Percentiles rank a stretch among this genome's conserved stretches.
Evolutionary conservation across 441 rosid genomes (phyloP).

Genomic region (Corymbia citriodora): DNA sequence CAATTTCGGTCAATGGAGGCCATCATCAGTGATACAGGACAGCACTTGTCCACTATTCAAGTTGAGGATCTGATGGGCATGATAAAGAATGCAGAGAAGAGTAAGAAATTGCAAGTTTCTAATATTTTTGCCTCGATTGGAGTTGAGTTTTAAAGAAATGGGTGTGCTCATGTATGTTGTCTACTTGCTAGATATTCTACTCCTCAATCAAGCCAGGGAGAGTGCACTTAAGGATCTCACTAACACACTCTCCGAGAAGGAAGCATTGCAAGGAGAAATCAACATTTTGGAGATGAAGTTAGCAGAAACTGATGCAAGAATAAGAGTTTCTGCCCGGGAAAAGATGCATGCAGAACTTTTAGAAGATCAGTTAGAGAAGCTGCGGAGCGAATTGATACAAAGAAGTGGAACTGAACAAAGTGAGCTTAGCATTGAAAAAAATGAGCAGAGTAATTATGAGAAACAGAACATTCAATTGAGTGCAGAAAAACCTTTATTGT

Average conservation of each 20-base stretch:
- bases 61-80: conserved; percentile 62
- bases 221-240: conserved; percentile 71
- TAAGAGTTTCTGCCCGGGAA: conserved; percentile 69
- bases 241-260: conserved; percentile 67
- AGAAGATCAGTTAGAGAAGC: conserved; percentile 68
- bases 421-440: conserved; percentile 8
- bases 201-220: conserved; percentile 80
- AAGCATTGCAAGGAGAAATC: conserved; percentile 70
- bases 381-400: conserved; percentile 44
- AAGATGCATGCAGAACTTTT: conserved; percentile 63
- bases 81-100: conserved; percentile 84
- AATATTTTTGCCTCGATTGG: background rate
- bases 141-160: background rate
- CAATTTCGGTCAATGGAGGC: conserved; percentile 31
- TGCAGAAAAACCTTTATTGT: conserved; percentile 22
- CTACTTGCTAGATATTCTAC: conserved; percentile 59
- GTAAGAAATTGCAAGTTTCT: conserved; percentile 28
- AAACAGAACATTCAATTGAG: conserved; percentile 15
- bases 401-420: conserved; percentile 12
- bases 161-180: background rate
- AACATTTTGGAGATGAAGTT: conserved; percentile 58
- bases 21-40: conserved; percentile 34
- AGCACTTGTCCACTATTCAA: conserved; percentile 41
- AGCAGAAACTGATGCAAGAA: conserved; percentile 82
- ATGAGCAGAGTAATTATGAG: conserved; percentile 8